phyloP scores from a whole-genome alignment of 2,329 filamentous ascomycete species.

The Aspergillus felis region DNA sequence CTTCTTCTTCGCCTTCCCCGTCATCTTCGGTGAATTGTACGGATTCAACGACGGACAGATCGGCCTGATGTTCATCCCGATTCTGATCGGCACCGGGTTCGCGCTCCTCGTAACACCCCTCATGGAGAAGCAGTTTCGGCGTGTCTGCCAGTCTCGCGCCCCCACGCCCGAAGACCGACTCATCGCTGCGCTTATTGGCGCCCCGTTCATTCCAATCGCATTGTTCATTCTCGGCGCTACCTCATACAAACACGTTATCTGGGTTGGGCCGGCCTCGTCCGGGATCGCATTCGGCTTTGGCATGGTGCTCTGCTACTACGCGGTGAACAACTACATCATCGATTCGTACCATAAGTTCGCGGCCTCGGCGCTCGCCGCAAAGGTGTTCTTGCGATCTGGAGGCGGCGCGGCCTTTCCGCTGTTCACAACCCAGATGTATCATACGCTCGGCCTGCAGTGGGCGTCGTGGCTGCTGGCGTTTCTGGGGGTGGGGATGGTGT shows the following conservation, averaged over 20 bases:
- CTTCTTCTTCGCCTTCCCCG: conserved; percentile 50
- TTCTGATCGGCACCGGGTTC: conserved; percentile 30
- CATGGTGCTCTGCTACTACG: conserved; percentile 75
- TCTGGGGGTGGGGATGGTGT: conserved; percentile 8
- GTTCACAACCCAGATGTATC: conserved; percentile 74
- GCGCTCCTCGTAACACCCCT: conserved; percentile 29
- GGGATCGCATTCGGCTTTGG: conserved; percentile 70
- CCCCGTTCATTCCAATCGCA: conserved; percentile 63
- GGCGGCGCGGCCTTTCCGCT: conserved; percentile 71
- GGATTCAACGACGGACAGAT: conserved; percentile 33
- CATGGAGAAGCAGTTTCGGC: conserved; percentile 74
- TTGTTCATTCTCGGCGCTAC: conserved; percentile 62
- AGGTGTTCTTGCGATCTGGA: conserved; percentile 47
- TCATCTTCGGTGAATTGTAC: conserved; percentile 71
- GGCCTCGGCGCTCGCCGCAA: conserved; percentile 43
- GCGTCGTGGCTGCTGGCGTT: conserved; percentile 66
- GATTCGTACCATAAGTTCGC: conserved; percentile 51
- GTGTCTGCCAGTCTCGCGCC: conserved; percentile 54
- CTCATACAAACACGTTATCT: conserved; percentile 54
- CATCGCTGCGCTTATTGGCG: conserved; percentile 69
- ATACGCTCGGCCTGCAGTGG: conserved; percentile 67
- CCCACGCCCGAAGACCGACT: conserved; percentile 71
- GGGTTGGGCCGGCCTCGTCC: conserved; percentile 54
- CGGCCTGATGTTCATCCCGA: conserved; percentile 41
- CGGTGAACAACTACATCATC: conserved; percentile 69